Conservation (phyloP, 2,329 filamentous ascomycete species). For the Venturia effusa region DNA sequence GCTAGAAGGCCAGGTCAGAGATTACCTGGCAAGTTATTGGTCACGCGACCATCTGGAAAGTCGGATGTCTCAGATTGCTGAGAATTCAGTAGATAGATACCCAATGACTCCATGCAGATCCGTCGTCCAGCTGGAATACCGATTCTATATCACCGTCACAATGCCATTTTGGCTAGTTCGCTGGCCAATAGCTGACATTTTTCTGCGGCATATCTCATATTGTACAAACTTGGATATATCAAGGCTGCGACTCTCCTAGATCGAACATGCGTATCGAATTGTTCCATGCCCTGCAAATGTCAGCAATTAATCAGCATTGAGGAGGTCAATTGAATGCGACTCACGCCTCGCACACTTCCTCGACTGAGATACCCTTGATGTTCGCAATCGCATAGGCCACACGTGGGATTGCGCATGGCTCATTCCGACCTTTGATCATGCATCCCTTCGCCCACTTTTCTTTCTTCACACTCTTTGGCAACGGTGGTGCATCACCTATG, state of each 20-base stretch:
- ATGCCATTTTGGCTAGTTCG: too few relatives aligned
- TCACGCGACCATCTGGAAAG: too few relatives aligned
- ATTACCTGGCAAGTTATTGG: too few relatives aligned
- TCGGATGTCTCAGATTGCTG: too few relatives aligned
- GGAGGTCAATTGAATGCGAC: constrained; percentile 20
- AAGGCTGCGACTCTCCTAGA: constrained; percentile 34
- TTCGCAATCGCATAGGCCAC: constrained; percentile 83
- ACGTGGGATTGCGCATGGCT: constrained; percentile 75
- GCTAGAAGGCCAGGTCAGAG: too few relatives aligned
- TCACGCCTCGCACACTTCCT: constrained; percentile 73
- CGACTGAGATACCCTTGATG: constrained; percentile 68
- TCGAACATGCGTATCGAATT: constrained; percentile 77
- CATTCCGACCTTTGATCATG: constrained; percentile 93
- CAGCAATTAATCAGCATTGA: constrained; percentile 16
- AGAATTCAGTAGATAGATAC: too few relatives aligned
- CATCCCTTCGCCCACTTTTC: constrained; percentile 81
- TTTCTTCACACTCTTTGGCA: constrained; percentile 84
- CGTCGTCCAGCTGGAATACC: too few relatives aligned
- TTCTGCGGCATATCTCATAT: too few relatives aligned
- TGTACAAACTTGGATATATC: background rate
- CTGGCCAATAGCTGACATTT: too few relatives aligned
- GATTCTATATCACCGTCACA: too few relatives aligned
- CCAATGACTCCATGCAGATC: too few relatives aligned
- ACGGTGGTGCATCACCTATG: constrained; percentile 54
- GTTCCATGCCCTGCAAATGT: constrained; percentile 51